A percentile compares a stretch with the other conserved stretches of the same genome.
These are phyloP conservation scores for Chaetomiaceae sp. DNA, from an alignment of 2,329 filamentous ascomycete genomes.

Conservation along the genomic window DNA sequence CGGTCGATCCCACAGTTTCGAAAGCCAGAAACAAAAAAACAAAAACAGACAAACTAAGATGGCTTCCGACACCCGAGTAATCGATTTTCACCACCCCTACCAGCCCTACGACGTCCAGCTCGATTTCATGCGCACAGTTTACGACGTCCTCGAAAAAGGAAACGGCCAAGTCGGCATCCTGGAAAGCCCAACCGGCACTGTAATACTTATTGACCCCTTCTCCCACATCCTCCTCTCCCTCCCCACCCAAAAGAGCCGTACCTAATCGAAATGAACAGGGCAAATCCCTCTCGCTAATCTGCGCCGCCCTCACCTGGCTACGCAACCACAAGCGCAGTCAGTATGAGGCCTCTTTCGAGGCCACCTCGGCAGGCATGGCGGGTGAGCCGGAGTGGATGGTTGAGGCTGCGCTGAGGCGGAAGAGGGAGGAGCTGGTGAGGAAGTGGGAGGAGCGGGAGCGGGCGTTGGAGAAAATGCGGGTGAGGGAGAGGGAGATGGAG, in stretches of 20 bases:
- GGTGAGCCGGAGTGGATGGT: constrained; percentile 83
- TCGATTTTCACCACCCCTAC: constrained; percentile 81
- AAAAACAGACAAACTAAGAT: not conserved
- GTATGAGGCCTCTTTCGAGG: constrained; percentile 51
- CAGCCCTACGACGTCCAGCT: constrained; percentile 83
- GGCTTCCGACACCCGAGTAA: constrained; percentile 9
- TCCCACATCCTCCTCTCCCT: not conserved
- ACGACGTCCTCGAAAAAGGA: constrained; percentile 66
- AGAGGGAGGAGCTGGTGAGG: constrained; percentile 60
- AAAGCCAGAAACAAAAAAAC: not conserved
- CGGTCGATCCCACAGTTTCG: not conserved
- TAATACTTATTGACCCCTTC: constrained; percentile 29
- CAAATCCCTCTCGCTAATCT: constrained; percentile 89
- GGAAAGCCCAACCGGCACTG: constrained; percentile 85
- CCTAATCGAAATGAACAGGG: too few species aligned
- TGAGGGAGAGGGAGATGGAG: constrained; percentile 47
- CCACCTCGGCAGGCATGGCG: constrained; percentile 42
- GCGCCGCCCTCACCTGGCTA: constrained; percentile 86
- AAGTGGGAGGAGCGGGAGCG: constrained; percentile 69
- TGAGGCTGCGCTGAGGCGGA: constrained; percentile 68
- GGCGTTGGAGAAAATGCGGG: constrained; percentile 44
- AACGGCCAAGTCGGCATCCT: constrained; percentile 79
- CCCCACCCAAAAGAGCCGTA: not conserved
- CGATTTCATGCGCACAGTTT: constrained; percentile 81
- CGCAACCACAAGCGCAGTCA: constrained; percentile 66